Conservation (phyloP, 441 rosid species). For the Manihot esculenta region DNA sequence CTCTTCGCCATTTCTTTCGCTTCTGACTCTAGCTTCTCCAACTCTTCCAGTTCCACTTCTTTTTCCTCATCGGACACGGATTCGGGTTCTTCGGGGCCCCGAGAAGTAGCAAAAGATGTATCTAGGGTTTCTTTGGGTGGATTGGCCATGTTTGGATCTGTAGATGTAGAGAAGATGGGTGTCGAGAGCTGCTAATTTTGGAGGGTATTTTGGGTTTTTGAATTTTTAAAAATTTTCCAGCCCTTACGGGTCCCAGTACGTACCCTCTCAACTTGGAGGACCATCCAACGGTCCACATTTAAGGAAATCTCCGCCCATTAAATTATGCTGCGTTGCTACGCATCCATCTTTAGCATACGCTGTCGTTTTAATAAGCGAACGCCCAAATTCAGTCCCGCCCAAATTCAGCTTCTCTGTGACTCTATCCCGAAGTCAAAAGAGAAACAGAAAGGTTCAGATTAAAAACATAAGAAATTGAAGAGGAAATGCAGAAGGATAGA, state of each 20-base stretch:
- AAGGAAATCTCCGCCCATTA: neutral
- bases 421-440: too few relatives aligned
- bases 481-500: neutral
- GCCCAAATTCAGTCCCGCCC: slow-evolving; percentile 11
- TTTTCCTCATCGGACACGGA: slow-evolving; percentile 33
- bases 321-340: neutral
- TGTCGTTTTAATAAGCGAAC: neutral
- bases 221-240: slow-evolving; percentile 23
- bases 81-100: slow-evolving; percentile 27
- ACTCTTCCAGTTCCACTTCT: slow-evolving; percentile 31
- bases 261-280: neutral
- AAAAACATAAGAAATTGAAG: too few relatives aligned
- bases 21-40: slow-evolving; percentile 50
- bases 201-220: slow-evolving; percentile 35
- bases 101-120: slow-evolving; percentile 7
- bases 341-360: neutral
- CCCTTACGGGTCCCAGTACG: neutral
- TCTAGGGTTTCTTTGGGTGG: slow-evolving; percentile 24
- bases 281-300: slow-evolving; percentile 9
- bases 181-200: neutral
- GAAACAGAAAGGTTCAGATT: too few relatives aligned
- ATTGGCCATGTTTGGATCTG: slow-evolving; percentile 39
- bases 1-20: slow-evolving; percentile 51
- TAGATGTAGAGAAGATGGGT: neutral
- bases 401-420: neutral